phyloP scores from a whole-genome alignment of 768 basidiomycete genomes.

The Daedaleopsis nitida region DNA sequence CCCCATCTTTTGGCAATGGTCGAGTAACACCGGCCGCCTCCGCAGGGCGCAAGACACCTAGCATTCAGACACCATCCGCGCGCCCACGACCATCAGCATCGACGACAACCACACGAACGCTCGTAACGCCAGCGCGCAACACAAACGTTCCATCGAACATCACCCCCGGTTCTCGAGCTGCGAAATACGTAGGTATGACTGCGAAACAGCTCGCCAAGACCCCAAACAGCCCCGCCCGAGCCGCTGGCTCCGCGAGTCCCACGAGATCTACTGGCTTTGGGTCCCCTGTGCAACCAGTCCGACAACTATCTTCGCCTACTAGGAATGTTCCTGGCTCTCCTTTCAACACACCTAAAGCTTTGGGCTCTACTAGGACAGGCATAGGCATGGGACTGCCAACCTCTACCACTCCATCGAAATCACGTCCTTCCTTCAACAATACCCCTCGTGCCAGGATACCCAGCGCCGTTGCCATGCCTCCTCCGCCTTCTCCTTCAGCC shows the following conservation, averaged over 20 bases:
- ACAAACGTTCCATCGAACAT: slow-evolving; percentile 44
- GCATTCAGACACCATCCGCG: slow-evolving; percentile 18
- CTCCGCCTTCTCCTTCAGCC: slow-evolving; percentile 64
- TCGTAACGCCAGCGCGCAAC: slow-evolving; percentile 30
- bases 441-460: slow-evolving; percentile 70
- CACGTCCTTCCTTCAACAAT: slow-evolving; percentile 35
- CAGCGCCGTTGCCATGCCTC: slow-evolving; percentile 80
- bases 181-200: slow-evolving; percentile 82
- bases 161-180: slow-evolving; percentile 82
- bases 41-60: slow-evolving; percentile 27
- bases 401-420: slow-evolving; percentile 42
- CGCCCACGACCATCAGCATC: slow-evolving; percentile 20
- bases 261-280: slow-evolving; percentile 21
- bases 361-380: slow-evolving; percentile 36
- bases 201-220: slow-evolving; percentile 65
- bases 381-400: slow-evolving; percentile 39
- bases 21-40: slow-evolving; percentile 47
- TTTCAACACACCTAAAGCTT: slow-evolving; percentile 68
- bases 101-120: slow-evolving; percentile 1
- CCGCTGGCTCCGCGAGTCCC: slow-evolving; percentile 24
- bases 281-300: slow-evolving; percentile 24
- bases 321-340: slow-evolving; percentile 46
- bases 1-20: slow-evolving; percentile 50
- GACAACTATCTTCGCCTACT: slow-evolving; percentile 39
- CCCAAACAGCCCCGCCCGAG: slow-evolving; percentile 20